Evolutionary conservation across 1,139 yeast genomes (phyloP), one percentile per base, ranked within the genome.

Genomic region (Pichia cactophila): DNA sequence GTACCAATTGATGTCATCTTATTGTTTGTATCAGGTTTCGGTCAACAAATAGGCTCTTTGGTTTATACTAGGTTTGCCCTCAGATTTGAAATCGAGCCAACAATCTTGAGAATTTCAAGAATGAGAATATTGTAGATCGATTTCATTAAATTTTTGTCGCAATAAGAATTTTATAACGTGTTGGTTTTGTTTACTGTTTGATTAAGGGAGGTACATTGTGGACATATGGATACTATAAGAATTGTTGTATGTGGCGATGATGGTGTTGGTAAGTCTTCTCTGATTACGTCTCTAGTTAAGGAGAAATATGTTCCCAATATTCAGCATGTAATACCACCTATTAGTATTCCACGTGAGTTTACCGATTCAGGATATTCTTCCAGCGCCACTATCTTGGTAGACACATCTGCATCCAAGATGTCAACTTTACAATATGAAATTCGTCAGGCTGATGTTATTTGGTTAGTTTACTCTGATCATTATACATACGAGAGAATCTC

Each of bases 161-260:
- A 31, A 31, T 11, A 20, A 20, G 20, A 20, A 20, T 20, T 20
- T 20, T 14, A 10, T 28, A 5, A 31, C 33, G 33, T 31, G 33
- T 31, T 12, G 14, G 14, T 31, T 7, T 31, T 31, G 33, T 10
- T 31, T 5, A 31, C 11, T 12, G 14, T 31, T 28, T 10, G 6
- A 11, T 12, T 10, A 11, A 12, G 14, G 33, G 9, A 31, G 33
- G 33, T 14, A 31, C 33, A 31, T 31, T 31, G 33, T 35, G 38
- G 38, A 35, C 17, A 16, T n/a, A 51, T 51, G 54, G 49, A 77
- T 45, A 74, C 80, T 2, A 74, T 86, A 39, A 64, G 94, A 52
- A 83, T 92, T 1, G 96, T 88, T 2, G 84, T 92, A 0, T 89
- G 97, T 65, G 98, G 98, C n/a, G 98, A 92, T 66, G 96, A 88